Base-by-base conservation (phyloP, 345 rosid species). In the Syzygium grande region DNA sequence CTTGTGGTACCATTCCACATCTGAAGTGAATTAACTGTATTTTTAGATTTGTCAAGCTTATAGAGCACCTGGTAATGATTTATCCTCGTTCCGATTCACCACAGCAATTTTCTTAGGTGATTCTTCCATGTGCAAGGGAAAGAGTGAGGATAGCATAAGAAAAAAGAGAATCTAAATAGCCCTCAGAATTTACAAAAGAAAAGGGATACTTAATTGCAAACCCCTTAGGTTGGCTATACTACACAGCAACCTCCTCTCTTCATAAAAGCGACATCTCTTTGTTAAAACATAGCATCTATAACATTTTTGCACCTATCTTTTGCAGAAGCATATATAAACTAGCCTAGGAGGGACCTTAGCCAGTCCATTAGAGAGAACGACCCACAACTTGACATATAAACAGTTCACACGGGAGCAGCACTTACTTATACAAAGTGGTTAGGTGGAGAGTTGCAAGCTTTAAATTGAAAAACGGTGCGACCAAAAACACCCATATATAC, bases 11-110 rank as follows among this genome's bases (percentile, higher is more conserved):
- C 15, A 27, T 59, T 58, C 63, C 65, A 59, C 65, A 59, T 59
- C 65, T 27, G 30, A 59, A 59, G 65, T 59, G 30, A 59, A 59
- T 59, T 11, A 10, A 59, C 65, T 25, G 29, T 25, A 25, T 59
- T 25, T 59, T 59, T 4, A 59, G 65, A 59, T 25, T 59, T 59
- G 65, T 59, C 65, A 59, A 59, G 65, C 65, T 59, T 59, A 43
- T 16, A 73, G 85, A 87, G n/a, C 91, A 95, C 97, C 96, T 86
- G 91, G 90, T 86, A 90, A 77, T 84, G 89, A 90, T 80, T 87
- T 90, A 90, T 92, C 92, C 86, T 91, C 92, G 89, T 91, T 88
- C 59, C 87, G 85, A 38, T 88, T 89, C 41, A 61, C 89, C 89
- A 91, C 87, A 11, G 84, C 51, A 87, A 84, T 89, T 91, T 84